These are phyloP conservation scores for Vachellia collinsii DNA, from an alignment of 306 rosid species.

Conservation along the genomic window DNA sequence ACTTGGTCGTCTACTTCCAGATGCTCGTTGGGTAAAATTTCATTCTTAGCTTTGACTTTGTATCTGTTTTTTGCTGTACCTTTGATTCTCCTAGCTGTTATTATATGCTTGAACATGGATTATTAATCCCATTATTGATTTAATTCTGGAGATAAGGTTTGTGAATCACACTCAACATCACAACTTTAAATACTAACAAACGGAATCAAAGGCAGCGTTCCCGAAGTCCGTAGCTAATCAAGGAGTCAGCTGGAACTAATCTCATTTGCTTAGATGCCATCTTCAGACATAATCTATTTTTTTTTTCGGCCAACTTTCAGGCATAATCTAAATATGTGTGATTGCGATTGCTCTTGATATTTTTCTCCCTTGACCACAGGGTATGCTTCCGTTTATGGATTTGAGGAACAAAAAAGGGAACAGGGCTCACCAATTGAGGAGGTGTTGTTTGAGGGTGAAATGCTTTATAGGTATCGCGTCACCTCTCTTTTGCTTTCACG, in stretches of 20 bases:
- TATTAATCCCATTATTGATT: background rate
- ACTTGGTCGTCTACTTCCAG: constrained; percentile 77
- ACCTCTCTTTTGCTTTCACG: background rate
- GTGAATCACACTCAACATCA: background rate
- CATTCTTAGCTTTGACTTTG: constrained; percentile 9
- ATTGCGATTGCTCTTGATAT: background rate
- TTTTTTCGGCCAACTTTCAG: background rate
- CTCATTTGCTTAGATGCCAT: background rate
- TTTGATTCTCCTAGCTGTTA: background rate
- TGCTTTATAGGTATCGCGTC: constrained; percentile 63
- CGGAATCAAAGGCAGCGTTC: background rate
- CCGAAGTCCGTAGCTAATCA: background rate
- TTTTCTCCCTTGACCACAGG: constrained; percentile 37
- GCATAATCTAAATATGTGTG: background rate
- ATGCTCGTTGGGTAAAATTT: constrained; percentile 70
- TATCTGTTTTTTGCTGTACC: background rate
- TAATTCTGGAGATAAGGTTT: background rate
- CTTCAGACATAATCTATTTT: too few relatives aligned
- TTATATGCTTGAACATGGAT: background rate
- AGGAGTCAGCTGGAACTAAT: background rate
- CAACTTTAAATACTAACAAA: background rate
- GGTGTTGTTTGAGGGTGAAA: constrained; percentile 63
- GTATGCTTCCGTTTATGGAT: constrained; percentile 68
- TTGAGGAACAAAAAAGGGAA: constrained; percentile 49
- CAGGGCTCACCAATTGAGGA: constrained; percentile 46